Percentiles rank a stretch among this genome's conserved stretches.
phyloP scores from a whole-genome alignment of 2,329 filamentous ascomycete species.

The Chrysoporthe austroafricana region DNA sequence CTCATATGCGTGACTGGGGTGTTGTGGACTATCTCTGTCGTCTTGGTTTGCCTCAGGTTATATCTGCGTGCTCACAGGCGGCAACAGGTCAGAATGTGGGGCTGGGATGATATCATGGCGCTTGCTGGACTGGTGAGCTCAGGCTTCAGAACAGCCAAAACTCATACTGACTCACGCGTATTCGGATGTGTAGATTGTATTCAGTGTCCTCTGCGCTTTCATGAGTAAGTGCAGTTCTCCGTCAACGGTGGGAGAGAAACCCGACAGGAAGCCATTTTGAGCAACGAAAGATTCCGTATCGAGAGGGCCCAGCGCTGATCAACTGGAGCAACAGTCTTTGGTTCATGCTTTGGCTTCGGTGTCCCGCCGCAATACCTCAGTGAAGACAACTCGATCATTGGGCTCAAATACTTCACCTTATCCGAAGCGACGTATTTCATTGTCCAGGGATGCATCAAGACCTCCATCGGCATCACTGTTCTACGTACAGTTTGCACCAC shows the following conservation, averaged over 20 bases:
- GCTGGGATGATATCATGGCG: not conserved
- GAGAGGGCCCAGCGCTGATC: not conserved
- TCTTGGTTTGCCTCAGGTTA: not conserved
- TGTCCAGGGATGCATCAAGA: not conserved
- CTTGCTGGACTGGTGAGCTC: not conserved
- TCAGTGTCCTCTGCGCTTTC: not conserved
- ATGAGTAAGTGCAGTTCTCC: not conserved
- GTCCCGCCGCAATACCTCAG: not conserved
- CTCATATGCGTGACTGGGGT: not conserved
- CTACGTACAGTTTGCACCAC: not conserved
- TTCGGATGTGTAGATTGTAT: not conserved
- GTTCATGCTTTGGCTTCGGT: not conserved
- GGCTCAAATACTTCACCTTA: not conserved
- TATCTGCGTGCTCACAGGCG: not conserved
- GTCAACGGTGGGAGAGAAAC: not conserved
- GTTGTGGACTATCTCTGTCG: not conserved
- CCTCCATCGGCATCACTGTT: slow-evolving; percentile 1
- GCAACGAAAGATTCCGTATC: not conserved
- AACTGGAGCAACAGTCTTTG: not conserved
- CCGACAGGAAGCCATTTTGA: not conserved
- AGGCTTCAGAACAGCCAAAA: not conserved
- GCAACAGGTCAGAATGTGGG: not conserved
- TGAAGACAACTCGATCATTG: not conserved
- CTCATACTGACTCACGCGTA: not conserved
- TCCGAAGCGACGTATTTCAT: not conserved